Percentiles rank a stretch among this genome's conserved stretches.
phyloP scores from a whole-genome alignment of 805 yeast genomes.

The Myxozyma monticola region DNA sequence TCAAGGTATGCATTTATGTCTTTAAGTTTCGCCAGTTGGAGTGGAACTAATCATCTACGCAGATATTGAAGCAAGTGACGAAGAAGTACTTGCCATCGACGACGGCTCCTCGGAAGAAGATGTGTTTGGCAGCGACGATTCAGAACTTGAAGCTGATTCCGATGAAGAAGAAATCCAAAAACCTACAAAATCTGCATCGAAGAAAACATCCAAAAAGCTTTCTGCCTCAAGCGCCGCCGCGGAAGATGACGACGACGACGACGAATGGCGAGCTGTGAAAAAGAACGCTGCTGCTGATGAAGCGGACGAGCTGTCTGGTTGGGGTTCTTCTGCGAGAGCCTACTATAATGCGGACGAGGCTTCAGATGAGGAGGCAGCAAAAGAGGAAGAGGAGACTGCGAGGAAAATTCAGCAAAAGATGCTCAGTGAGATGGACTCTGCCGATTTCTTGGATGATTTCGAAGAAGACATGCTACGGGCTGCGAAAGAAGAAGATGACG shows the following conservation, averaged over 20 bases:
- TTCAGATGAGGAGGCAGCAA: conserved; percentile 75
- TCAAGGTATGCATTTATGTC: conserved; percentile 25
- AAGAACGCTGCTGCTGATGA: conserved; percentile 7
- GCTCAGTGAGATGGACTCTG: conserved; percentile 71
- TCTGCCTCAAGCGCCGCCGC: conserved; percentile 37
- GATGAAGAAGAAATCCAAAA: conserved; percentile 45
- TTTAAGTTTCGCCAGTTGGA: background rate
- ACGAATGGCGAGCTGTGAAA: conserved; percentile 48
- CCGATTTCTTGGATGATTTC: conserved; percentile 68
- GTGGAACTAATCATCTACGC: background rate
- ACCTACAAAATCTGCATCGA: conserved; percentile 30
- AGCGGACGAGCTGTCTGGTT: conserved; percentile 41
- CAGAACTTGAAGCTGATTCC: conserved; percentile 42
- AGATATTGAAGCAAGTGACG: conserved; percentile 50
- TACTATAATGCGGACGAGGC: conserved; percentile 39
- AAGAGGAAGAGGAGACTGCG: conserved; percentile 84
- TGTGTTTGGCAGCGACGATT: conserved; percentile 51
- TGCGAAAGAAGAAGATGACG: conserved; percentile 43
- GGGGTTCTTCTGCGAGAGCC: conserved; percentile 42
- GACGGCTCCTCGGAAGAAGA: conserved; percentile 45
- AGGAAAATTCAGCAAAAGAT: conserved; percentile 79
- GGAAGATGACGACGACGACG: conserved; percentile 51
- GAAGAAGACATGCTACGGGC: conserved; percentile 77
- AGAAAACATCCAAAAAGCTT: background rate
- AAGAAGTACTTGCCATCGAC: conserved; percentile 52